Evolutionary conservation across 305 asterid genomes (phyloP).

Genomic region (Fraxinus greggii): DNA sequence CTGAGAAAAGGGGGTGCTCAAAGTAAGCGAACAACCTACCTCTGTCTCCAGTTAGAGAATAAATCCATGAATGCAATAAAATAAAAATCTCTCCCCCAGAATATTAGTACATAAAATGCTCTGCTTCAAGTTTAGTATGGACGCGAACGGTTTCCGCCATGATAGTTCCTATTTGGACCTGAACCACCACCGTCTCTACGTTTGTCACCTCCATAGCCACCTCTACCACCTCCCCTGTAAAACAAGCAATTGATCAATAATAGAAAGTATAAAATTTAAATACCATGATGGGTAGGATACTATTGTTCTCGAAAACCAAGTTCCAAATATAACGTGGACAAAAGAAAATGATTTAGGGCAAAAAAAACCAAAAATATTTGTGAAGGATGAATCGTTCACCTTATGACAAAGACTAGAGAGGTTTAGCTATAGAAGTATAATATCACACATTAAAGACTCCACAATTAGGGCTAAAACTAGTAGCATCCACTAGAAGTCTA

Average conservation of each 20-base stretch:
- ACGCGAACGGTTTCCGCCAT: conserved; percentile 95
- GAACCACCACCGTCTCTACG: conserved; percentile 63
- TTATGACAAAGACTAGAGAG: neutral
- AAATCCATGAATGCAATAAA: conserved; percentile 65
- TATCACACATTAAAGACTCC: neutral
- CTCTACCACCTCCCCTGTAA: conserved; percentile 89
- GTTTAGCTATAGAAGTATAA: neutral
- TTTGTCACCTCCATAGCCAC: conserved; percentile 78
- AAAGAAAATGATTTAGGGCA: neutral
- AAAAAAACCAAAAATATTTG: neutral
- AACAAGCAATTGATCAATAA: conserved; percentile 25
- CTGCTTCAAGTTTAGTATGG: conserved; percentile 63
- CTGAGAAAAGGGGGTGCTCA: conserved; percentile 56
- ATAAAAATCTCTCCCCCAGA: conserved; percentile 64
- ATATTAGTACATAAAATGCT: conserved; percentile 67
- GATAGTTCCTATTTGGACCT: conserved; percentile 86
- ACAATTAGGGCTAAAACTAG: neutral
- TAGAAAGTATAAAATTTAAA: neutral
- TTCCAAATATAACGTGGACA: neutral
- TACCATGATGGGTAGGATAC: neutral
- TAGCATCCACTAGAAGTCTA: neutral
- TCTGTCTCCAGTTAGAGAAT: conserved; percentile 73
- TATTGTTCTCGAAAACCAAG: neutral
- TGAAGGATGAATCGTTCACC: neutral
- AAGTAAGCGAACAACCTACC: conserved; percentile 82